Percentiles rank a stretch among this genome's conserved stretches.
Evolutionary conservation across 176 grass and related monocot genomes (phyloP).

Genomic region (Triticum dicoccoides): DNA sequence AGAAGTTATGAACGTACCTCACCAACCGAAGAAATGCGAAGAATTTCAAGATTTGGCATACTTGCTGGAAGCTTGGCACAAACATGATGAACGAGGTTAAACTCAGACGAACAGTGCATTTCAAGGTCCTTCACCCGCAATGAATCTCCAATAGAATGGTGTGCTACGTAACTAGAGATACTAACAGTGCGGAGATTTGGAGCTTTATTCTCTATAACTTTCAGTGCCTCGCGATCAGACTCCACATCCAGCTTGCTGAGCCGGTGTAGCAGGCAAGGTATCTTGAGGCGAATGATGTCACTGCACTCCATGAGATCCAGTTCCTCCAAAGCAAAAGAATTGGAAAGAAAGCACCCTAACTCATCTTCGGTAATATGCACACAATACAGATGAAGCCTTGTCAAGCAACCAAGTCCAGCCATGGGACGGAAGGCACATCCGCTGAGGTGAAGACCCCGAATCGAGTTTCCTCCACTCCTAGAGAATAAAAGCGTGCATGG

Average conservation of each 20-base stretch:
- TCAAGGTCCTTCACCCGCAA: not conserved
- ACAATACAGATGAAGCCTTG: not conserved
- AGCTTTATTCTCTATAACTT: slow-evolving; percentile 5
- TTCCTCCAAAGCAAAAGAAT: not conserved
- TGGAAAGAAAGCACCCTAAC: not conserved
- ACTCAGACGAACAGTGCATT: not conserved
- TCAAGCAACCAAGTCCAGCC: not conserved
- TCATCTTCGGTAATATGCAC: not conserved
- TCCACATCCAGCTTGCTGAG: not conserved
- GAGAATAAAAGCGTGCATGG: not conserved
- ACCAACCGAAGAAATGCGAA: not conserved
- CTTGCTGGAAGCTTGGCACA: not conserved
- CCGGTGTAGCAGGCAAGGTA: slow-evolving; percentile 1
- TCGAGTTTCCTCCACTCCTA: not conserved
- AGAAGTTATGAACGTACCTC: not conserved
- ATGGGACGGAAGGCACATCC: not conserved
- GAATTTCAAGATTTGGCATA: not conserved
- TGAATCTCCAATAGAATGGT: not conserved
- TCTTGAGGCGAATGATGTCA: not conserved
- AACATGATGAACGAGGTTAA: not conserved
- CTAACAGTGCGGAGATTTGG: not conserved
- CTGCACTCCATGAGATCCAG: not conserved
- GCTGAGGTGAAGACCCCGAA: not conserved
- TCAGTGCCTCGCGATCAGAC: not conserved
- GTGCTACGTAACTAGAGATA: not conserved